A percentile compares a stretch with the other conserved stretches of the same genome.
Conservation (phyloP, 495 filamentous ascomycete species). For the Penicillium herquei region DNA sequence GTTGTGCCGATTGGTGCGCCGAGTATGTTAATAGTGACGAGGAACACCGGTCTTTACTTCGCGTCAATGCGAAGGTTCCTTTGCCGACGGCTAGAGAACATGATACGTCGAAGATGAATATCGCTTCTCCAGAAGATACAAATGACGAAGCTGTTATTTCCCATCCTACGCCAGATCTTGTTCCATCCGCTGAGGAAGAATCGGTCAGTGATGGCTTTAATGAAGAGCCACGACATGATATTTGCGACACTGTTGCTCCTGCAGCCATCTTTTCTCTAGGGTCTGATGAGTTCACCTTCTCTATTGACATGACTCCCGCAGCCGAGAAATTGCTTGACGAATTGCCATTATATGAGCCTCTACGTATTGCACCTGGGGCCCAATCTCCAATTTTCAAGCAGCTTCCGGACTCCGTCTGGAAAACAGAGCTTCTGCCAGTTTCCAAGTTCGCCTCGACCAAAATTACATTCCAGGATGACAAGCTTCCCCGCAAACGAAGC, state of each 20-base stretch:
- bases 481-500: constrained; percentile 70
- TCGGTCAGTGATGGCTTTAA: constrained; percentile 48
- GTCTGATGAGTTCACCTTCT: constrained; percentile 79
- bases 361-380: constrained; percentile 54
- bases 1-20: constrained; percentile 75
- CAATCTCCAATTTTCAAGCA: constrained; percentile 55
- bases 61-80: constrained; percentile 56
- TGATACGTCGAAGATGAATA: constrained; percentile 19
- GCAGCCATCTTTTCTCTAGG: constrained; percentile 80
- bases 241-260: constrained; percentile 48
- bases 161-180: constrained; percentile 68
- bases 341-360: constrained; percentile 73
- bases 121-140: constrained; percentile 27
- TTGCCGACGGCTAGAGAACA: constrained; percentile 10
- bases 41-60: constrained; percentile 62
- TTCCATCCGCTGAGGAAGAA: constrained; percentile 62
- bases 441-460: constrained; percentile 84
- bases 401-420: constrained; percentile 69
- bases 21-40: constrained; percentile 67
- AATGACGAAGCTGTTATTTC: constrained; percentile 36
- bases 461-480: constrained; percentile 63
- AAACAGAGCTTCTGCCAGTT: constrained; percentile 72
- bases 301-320: constrained; percentile 68
- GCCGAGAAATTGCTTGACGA: constrained; percentile 83
- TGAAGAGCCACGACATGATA: constrained; percentile 43